A percentile compares a stretch with the other conserved stretches of the same genome.
Evolutionary conservation across 495 filamentous ascomycete species (phyloP).

Genomic region (Friedmanniomyces endolithicus): DNA sequence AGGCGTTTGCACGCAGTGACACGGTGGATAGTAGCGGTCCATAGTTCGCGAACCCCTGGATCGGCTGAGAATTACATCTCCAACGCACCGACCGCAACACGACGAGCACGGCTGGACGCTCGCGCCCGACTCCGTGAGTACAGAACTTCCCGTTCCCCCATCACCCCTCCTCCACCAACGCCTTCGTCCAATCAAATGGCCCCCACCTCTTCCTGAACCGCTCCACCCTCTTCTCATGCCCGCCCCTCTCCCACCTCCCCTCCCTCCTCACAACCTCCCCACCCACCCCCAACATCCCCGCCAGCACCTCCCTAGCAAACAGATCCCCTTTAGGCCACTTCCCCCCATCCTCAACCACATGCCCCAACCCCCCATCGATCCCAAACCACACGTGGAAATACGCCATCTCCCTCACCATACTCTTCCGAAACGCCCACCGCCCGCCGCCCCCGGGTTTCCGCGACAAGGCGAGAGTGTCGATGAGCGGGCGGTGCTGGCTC

Average conservation of each 20-base stretch:
- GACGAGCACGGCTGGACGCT: constrained; percentile 24
- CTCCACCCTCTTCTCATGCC: constrained; percentile 50
- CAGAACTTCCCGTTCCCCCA: not conserved
- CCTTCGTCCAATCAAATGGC: constrained; percentile 92
- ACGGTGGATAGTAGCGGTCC: too few species aligned
- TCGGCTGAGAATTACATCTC: too few species aligned
- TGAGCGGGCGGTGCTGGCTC: constrained; percentile 87
- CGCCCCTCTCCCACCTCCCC: constrained; percentile 72
- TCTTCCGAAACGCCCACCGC: constrained; percentile 67
- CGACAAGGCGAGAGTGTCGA: constrained; percentile 58
- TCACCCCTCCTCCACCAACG: constrained; percentile 41
- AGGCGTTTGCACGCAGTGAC: too few species aligned
- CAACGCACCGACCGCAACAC: not conserved
- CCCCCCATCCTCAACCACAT: constrained; percentile 78
- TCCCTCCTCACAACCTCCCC: constrained; percentile 81
- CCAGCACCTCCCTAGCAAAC: constrained; percentile 84
- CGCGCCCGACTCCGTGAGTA: constrained; percentile 10
- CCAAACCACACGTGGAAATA: constrained; percentile 98
- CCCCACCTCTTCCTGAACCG: constrained; percentile 75
- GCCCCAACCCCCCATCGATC: constrained; percentile 81
- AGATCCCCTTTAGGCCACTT: constrained; percentile 88
- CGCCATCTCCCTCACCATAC: constrained; percentile 89
- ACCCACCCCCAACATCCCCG: constrained; percentile 80
- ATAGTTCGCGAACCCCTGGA: too few species aligned
- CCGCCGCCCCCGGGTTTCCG: constrained; percentile 49